Conservation (phyloP, 1,139 yeast genomes). For the Maudiozyma humilis region DNA sequence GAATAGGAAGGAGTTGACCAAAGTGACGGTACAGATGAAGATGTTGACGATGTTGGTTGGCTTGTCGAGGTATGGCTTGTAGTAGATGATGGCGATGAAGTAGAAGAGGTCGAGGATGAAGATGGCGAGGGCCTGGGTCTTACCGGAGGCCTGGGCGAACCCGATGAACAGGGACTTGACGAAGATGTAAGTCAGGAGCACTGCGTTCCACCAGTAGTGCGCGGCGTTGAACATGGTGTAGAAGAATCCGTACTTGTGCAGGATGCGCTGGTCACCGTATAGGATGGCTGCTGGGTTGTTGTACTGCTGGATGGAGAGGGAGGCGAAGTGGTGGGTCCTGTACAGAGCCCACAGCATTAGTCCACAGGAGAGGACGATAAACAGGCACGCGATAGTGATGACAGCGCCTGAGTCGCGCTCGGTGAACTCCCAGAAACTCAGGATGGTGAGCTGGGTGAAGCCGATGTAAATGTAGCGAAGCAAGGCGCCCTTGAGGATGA, state of each 20-base stretch:
- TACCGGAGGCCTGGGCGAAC: slow-evolving; percentile 60
- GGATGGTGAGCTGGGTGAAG: slow-evolving; percentile 57
- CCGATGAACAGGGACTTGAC: slow-evolving; percentile 57
- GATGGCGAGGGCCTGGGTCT: slow-evolving; percentile 55
- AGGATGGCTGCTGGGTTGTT: slow-evolving; percentile 68
- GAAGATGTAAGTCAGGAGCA: slow-evolving; percentile 46
- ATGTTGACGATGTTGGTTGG: slow-evolving; percentile 62
- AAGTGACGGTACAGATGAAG: slow-evolving; percentile 52
- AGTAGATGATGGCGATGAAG: slow-evolving; percentile 46
- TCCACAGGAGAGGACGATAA: slow-evolving; percentile 46
- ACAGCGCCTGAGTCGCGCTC: slow-evolving; percentile 65
- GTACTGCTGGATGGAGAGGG: slow-evolving; percentile 41
- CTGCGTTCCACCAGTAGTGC: slow-evolving; percentile 68
- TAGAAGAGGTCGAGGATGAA: slow-evolving; percentile 60
- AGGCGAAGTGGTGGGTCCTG: slow-evolving; percentile 50
- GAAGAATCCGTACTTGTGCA: slow-evolving; percentile 65
- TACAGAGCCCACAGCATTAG: slow-evolving; percentile 51
- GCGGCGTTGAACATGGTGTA: slow-evolving; percentile 71
- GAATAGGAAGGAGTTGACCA: slow-evolving; percentile 63
- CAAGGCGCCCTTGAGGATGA: slow-evolving; percentile 55
- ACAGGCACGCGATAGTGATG: slow-evolving; percentile 56
- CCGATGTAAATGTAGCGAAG: slow-evolving; percentile 66
- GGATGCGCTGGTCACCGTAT: slow-evolving; percentile 56
- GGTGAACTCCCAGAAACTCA: slow-evolving; percentile 69
- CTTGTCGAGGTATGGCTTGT: slow-evolving; percentile 58